Evolutionary conservation across 1,284 basidiomycete genomes (phyloP).

Genomic region (Lentinula novae-zelandiae): DNA sequence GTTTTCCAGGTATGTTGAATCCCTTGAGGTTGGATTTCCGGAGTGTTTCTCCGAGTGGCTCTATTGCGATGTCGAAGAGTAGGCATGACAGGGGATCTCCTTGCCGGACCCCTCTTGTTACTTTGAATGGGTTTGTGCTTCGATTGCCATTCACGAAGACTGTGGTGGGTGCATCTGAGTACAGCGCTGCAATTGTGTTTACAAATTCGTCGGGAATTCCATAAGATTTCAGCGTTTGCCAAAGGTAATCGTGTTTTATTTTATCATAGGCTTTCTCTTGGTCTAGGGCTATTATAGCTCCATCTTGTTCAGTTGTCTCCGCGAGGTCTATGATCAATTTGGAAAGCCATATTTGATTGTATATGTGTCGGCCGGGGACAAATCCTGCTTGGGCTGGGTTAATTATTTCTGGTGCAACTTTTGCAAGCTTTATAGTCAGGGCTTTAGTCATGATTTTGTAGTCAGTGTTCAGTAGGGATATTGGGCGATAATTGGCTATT

Average conservation of each 20-base stretch:
- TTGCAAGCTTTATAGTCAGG: no score
- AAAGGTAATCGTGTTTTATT: background rate
- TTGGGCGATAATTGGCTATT: no score
- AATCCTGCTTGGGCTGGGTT: no score
- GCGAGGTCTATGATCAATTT: no score
- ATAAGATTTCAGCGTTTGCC: background rate
- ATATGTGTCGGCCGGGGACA: no score
- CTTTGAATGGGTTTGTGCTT: constrained; percentile 17
- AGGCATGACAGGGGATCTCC: constrained; percentile 37
- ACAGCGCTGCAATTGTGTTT: background rate
- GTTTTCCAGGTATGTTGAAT: constrained; percentile 20
- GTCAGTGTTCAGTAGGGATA: no score
- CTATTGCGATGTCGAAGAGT: constrained; percentile 16
- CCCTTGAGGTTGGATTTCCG: constrained; percentile 27
- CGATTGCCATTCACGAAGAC: background rate
- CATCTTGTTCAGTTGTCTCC: no score
- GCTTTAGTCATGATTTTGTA: no score
- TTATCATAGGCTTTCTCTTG: background rate
- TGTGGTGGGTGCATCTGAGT: constrained; percentile 5
- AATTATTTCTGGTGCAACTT: no score
- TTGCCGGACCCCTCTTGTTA: constrained; percentile 34
- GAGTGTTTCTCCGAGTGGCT: constrained; percentile 14
- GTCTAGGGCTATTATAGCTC: no score
- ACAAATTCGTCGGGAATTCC: background rate
- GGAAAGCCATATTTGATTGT: no score